phyloP scores from a whole-genome alignment of 2,329 filamentous ascomycete species.

The Fusarium nematophilum region DNA sequence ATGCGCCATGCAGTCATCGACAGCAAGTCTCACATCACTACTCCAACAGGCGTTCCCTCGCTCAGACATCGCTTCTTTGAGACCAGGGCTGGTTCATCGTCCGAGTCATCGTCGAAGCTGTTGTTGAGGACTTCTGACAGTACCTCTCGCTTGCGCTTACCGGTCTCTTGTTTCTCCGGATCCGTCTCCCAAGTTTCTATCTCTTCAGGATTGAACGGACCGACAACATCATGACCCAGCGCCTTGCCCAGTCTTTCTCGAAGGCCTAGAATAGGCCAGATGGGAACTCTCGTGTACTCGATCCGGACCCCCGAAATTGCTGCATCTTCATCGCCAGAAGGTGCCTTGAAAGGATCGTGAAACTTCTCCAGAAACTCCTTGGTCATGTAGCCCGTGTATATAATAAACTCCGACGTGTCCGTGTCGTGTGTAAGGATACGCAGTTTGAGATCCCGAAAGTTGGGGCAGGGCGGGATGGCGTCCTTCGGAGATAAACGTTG shows the following conservation, averaged over 20 bases:
- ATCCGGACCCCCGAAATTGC: slow-evolving; percentile 56
- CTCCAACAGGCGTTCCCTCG: slow-evolving; percentile 45
- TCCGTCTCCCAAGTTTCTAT: slow-evolving; percentile 61
- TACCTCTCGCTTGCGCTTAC: slow-evolving; percentile 51
- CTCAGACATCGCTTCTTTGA: slow-evolving; percentile 51
- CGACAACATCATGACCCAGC: slow-evolving; percentile 63
- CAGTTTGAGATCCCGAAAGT: slow-evolving; percentile 61
- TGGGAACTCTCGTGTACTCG: slow-evolving; percentile 60
- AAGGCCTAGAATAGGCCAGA: slow-evolving; percentile 67
- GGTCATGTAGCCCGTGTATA: slow-evolving; percentile 64
- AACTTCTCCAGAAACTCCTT: slow-evolving; percentile 62
- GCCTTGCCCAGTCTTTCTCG: slow-evolving; percentile 66
- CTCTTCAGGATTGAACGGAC: slow-evolving; percentile 51
- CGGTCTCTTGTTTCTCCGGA: slow-evolving; percentile 46
- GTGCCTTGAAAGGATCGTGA: slow-evolving; percentile 58
- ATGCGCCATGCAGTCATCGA: slow-evolving; percentile 5
- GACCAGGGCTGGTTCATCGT: slow-evolving; percentile 46
- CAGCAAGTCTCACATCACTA: slow-evolving; percentile 43
- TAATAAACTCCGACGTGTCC: slow-evolving; percentile 60
- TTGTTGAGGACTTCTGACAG: slow-evolving; percentile 53
- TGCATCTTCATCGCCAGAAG: slow-evolving; percentile 39
- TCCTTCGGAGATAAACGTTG: slow-evolving; percentile 41
- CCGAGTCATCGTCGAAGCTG: slow-evolving; percentile 54
- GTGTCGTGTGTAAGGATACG: slow-evolving; percentile 64
- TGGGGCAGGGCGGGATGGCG: slow-evolving; percentile 40